Percentiles rank a stretch among this genome's conserved stretches.
phyloP scores from a whole-genome alignment of 306 rosid species.

The Carpinus fangiana region DNA sequence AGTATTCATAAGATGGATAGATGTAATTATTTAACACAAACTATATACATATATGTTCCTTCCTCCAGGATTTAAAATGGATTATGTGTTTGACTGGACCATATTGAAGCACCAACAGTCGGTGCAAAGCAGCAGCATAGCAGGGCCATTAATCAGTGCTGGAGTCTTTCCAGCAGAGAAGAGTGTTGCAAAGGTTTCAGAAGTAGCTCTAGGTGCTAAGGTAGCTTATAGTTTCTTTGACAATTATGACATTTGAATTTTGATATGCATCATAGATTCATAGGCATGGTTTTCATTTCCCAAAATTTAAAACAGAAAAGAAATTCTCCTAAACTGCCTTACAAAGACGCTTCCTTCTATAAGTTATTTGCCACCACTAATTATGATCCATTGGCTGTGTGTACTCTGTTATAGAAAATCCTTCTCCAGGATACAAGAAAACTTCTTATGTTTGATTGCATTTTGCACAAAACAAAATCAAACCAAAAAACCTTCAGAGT shows the following conservation, averaged over 20 bases:
- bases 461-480: too few species aligned
- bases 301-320: too few species aligned
- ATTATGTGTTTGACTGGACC: conserved; percentile 7
- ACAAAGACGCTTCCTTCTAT: too few species aligned
- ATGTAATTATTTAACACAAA: not conserved
- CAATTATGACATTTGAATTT: not conserved
- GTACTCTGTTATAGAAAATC: too few species aligned
- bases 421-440: too few species aligned
- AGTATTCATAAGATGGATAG: not conserved
- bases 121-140: too few species aligned
- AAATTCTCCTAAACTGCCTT: too few species aligned
- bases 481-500: too few species aligned
- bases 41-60: not conserved
- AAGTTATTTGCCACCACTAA: too few species aligned
- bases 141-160: not conserved
- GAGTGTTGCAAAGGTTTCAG: not conserved
- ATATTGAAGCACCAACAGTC: not conserved
- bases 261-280: not conserved
- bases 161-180: not conserved
- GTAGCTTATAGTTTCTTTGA: not conserved
- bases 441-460: too few species aligned
- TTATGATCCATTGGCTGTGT: too few species aligned
- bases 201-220: not conserved
- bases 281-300: not conserved
- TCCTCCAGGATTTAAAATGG: conserved; percentile 2